A percentile compares a stretch with the other conserved stretches of the same genome.
Conservation (phyloP, 768 basidiomycete genomes). For the Baorangia bicolor region DNA sequence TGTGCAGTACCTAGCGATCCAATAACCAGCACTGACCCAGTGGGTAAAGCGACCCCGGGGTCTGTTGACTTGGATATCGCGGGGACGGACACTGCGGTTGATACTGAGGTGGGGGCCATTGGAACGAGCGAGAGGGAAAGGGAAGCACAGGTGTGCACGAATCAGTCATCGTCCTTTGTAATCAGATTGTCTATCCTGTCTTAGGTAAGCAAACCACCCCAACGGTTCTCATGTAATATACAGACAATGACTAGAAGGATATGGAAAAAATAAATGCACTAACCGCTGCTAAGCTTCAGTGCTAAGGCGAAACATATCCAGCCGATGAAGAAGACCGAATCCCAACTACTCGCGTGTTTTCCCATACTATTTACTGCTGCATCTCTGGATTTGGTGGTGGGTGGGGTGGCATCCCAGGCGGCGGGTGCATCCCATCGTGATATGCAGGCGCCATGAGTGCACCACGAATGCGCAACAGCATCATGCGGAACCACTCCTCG, state of each 20-base stretch:
- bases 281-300: neutral
- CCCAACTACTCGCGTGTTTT: neutral
- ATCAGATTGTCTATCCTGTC: constrained; percentile 14
- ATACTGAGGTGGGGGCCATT: constrained; percentile 68
- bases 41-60: constrained; percentile 21
- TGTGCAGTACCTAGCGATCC: constrained; percentile 77
- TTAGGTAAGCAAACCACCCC: constrained; percentile 21
- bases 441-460: constrained; percentile 59
- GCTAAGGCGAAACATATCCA: constrained; percentile 6
- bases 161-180: constrained; percentile 12
- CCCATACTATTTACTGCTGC: constrained; percentile 20
- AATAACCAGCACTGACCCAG: constrained; percentile 64
- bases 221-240: neutral
- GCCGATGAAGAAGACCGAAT: neutral
- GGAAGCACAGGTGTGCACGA: neutral
- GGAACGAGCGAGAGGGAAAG: neutral
- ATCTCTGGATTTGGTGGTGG: constrained; percentile 36
- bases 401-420: constrained; percentile 37
- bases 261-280: constrained; percentile 1
- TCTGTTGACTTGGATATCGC: constrained; percentile 20
- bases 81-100: constrained; percentile 21
- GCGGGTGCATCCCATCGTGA: constrained; percentile 38
- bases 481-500: constrained; percentile 84
- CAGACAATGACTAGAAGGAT: neutral
- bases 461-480: constrained; percentile 74